Evolutionary conservation across 495 filamentous ascomycete genomes (phyloP), one percentile per base, ranked within the genome.

Genomic region (Hyaloscypha variabilis): DNA sequence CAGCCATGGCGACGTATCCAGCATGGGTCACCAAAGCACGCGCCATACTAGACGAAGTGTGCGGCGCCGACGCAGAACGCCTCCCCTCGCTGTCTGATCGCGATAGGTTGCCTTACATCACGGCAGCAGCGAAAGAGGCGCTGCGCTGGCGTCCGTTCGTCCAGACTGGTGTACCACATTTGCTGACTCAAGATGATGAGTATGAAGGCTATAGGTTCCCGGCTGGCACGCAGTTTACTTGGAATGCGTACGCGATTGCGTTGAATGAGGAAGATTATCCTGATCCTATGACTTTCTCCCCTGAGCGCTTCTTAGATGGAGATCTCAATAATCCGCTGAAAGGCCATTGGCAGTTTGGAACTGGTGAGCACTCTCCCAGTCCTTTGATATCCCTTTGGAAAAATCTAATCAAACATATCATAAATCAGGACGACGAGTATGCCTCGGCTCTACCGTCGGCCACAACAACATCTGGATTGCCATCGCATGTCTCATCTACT

Each of bases 141-240:
- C 57, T 66, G 11, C 64, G 64, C 11, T 66, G 64, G 64, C 57
- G 64, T 5, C 58, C 57, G 8, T 60, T 66, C 21, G 24, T 61
- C 24, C 64, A 60, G 21, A 39, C 64, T 14, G 64, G 58, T 10
- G 51, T 55, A 19, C 58, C 63, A 24, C 63, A 65, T 53, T 52
- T 53, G 23, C 63, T 65, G 2, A 79, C 73, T 1, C 67, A 77
- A 46, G 79, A 84, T 56, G 72, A 84, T 64, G 72, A 76, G 52
- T 84, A 81, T 54, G 82, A 83, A 56, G 79, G 78, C 17, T 83
- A 83, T 58, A 56, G 62, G n/a, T 80, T 86, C 62, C 79, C 81
- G 1, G 74, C 75, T 6, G 82, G 82, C 26, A 78, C 77, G 0
- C 67, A 60, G 67, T 80, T 72, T 64, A 81, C 64, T 68, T 77